phyloP scores from a whole-genome alignment of 192 early-diverging fungal genomes.

The Backusella sp. region DNA sequence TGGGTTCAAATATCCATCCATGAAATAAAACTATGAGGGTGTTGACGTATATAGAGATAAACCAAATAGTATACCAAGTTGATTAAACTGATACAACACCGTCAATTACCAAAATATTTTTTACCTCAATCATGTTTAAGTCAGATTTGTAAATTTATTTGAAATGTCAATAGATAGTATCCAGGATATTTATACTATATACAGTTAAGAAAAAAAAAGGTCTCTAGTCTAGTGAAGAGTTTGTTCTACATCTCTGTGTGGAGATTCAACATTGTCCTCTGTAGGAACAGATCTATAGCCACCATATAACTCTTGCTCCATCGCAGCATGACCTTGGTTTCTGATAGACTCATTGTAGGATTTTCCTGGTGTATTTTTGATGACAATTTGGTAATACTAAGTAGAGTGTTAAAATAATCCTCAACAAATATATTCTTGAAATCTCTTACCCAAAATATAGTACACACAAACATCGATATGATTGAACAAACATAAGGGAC shows the following conservation, averaged over 20 bases:
- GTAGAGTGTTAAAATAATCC: neutral
- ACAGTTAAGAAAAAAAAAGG: neutral
- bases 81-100: neutral
- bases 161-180: neutral
- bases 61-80: neutral
- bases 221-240: neutral
- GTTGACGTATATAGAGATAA: too few species aligned
- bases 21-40: too few species aligned
- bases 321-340: slow-evolving; percentile 8
- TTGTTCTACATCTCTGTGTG: neutral
- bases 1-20: too few species aligned
- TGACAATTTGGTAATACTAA: slow-evolving; percentile 22
- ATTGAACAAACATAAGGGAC: slow-evolving; percentile 33
- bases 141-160: neutral
- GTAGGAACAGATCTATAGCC: slow-evolving; percentile 1
- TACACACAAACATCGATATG: slow-evolving; percentile 10
- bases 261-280: neutral
- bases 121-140: neutral
- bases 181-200: neutral
- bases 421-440: neutral
- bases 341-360: slow-evolving; percentile 28
- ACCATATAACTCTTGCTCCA: slow-evolving; percentile 26
- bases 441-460: slow-evolving; percentile 24
- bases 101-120: neutral
- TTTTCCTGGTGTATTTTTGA: slow-evolving; percentile 24